A percentile compares a stretch with the other conserved stretches of the same genome.
Conservation (phyloP, 2,329 filamentous ascomycete species). For the Colletotrichum eleusines region DNA sequence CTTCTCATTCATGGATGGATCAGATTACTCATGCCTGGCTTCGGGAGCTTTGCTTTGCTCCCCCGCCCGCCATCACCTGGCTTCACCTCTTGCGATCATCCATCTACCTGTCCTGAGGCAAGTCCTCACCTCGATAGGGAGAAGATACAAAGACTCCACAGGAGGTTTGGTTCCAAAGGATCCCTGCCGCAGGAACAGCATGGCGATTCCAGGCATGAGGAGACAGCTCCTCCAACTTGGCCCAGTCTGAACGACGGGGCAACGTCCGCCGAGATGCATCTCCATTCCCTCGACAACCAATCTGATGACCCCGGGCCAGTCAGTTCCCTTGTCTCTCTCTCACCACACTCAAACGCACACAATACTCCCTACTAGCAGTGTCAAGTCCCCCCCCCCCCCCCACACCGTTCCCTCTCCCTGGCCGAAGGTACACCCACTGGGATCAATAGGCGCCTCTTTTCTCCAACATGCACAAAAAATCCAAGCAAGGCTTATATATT, state of each 20-base stretch:
- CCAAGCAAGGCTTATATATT: no score
- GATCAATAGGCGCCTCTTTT: constrained; percentile 31
- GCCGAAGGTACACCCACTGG: no score
- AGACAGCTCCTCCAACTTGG: constrained; percentile 16
- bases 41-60: not conserved
- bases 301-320: no score
- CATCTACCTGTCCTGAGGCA: not conserved
- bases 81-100: not conserved
- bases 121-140: no score
- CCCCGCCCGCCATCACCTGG: not conserved
- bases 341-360: no score
- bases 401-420: not conserved
- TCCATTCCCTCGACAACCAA: constrained; percentile 40
- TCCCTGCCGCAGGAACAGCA: constrained; percentile 15
- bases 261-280: constrained; percentile 45
- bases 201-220: constrained; percentile 6
- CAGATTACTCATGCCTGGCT: not conserved
- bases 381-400: no score
- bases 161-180: no score
- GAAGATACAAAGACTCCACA: not conserved
- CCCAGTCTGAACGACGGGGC: constrained; percentile 41
- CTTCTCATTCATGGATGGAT: not conserved
- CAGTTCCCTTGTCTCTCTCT: no score
- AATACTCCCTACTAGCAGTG: no score
- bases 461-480: constrained; percentile 16